Evolutionary conservation across 331 rosid species (phyloP).

Genomic region (Pyracantha coccinea): DNA sequence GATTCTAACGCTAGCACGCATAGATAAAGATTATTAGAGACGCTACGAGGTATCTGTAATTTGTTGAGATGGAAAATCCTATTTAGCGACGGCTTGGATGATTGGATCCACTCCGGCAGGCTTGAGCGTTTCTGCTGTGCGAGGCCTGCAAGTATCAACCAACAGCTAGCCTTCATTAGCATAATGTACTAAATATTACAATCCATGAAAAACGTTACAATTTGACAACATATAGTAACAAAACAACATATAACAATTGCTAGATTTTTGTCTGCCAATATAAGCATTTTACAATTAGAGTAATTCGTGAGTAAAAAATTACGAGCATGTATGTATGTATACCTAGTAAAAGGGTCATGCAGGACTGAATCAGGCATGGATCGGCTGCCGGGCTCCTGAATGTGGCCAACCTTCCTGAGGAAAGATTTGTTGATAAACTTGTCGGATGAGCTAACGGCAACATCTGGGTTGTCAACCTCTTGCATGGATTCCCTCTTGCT

Average conservation of each 20-base stretch:
- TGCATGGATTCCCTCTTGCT: constrained; percentile 37
- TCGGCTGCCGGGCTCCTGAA: constrained; percentile 7
- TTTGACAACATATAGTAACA: background rate
- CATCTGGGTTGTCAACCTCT: constrained; percentile 39
- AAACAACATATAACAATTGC: background rate
- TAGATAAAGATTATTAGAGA: background rate
- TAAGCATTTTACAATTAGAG: background rate
- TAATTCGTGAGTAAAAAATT: background rate
- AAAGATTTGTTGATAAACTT: constrained; percentile 34
- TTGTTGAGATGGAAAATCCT: background rate
- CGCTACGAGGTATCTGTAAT: background rate
- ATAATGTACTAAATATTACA: background rate
- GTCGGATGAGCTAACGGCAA: constrained; percentile 14
- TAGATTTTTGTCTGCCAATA: background rate
- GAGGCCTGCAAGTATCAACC: constrained; percentile 20
- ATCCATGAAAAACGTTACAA: background rate
- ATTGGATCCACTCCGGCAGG: constrained; percentile 24
- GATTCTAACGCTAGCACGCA: background rate
- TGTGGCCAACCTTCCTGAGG: constrained; percentile 35
- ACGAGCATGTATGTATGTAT: background rate
- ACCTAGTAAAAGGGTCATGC: constrained; percentile 33
- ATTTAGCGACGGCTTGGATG: constrained; percentile 2
- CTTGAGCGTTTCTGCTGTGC: constrained; percentile 25
- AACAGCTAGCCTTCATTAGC: background rate
- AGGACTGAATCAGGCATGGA: constrained; percentile 16